A percentile compares a stretch with the other conserved stretches of the same genome.
phyloP scores from a whole-genome alignment of 768 basidiomycete species.

The Naganishia vishniacii region DNA sequence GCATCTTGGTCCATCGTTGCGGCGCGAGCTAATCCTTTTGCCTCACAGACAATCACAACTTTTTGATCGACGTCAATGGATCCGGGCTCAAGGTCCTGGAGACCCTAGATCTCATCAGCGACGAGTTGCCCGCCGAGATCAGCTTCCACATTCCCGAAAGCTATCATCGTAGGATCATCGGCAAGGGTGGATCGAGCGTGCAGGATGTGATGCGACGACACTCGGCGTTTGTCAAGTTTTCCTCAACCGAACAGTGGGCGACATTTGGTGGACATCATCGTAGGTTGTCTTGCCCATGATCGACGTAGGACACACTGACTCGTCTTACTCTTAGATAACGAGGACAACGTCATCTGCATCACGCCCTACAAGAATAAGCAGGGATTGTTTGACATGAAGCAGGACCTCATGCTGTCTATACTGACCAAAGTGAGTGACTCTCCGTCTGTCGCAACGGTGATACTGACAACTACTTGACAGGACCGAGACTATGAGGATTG shows the following conservation, averaged over 20 bases:
- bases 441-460: not conserved
- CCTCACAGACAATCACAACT: slow-evolving; percentile 64
- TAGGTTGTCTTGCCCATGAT: not conserved
- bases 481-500: slow-evolving; percentile 96
- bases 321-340: slow-evolving; percentile 75
- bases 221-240: slow-evolving; percentile 99
- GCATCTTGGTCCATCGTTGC: not conserved
- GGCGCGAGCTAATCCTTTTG: not conserved
- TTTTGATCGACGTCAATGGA: slow-evolving; percentile 84
- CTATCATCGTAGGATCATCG: slow-evolving; percentile 98
- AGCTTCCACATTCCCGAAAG: slow-evolving; percentile 97
- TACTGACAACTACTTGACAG: slow-evolving; percentile 50
- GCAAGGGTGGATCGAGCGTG: slow-evolving; percentile 94
- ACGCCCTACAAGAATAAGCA: slow-evolving; percentile 96
- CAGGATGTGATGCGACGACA: slow-evolving; percentile 99
- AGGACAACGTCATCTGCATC: slow-evolving; percentile 96
- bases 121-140: slow-evolving; percentile 96
- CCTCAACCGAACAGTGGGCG: slow-evolving; percentile 94
- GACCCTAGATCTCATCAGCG: slow-evolving; percentile 82
- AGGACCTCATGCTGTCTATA: slow-evolving; percentile 94
- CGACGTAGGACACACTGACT: not conserved
- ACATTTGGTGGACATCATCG: slow-evolving; percentile 64
- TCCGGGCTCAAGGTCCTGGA: slow-evolving; percentile 77
- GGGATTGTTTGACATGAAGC: slow-evolving; percentile 89
- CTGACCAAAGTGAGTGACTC: slow-evolving; percentile 73